Conservation (phyloP, 768 basidiomycete species). For the Boletellus ananas region DNA sequence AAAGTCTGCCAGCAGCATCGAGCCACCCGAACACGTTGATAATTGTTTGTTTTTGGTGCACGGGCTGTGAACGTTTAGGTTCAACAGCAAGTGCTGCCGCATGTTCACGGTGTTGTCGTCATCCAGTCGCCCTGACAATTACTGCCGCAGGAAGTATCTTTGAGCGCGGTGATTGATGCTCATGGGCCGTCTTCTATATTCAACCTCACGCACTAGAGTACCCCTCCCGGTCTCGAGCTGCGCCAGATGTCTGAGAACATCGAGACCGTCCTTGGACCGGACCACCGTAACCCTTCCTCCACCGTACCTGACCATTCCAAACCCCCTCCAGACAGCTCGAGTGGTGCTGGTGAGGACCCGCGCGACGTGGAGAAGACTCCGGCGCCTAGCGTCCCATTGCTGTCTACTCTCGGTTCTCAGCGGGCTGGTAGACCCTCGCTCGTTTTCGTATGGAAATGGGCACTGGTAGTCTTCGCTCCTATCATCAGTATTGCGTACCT, state of each 20-base stretch:
- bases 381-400: background rate
- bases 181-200: background rate
- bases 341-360: background rate
- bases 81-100: too few relatives aligned
- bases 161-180: too few relatives aligned
- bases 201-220: background rate
- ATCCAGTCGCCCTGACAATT: too few relatives aligned
- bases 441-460: conserved; percentile 4
- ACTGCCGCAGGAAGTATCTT: too few relatives aligned
- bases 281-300: background rate
- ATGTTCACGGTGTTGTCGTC: too few relatives aligned
- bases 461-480: conserved; percentile 1
- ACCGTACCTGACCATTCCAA: too few relatives aligned
- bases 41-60: too few relatives aligned
- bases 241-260: conserved; percentile 2
- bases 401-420: background rate
- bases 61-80: too few relatives aligned
- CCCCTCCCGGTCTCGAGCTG: background rate
- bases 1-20: too few relatives aligned
- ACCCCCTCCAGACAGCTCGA: background rate
- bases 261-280: background rate
- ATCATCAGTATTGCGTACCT: conserved; percentile 9
- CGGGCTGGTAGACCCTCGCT: background rate
- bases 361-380: background rate
- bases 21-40: too few relatives aligned